A percentile compares a stretch with the other conserved stretches of the same genome.
phyloP scores from a whole-genome alignment of 352 stramenopile genomes.

The Phytophthora colocasiae region DNA sequence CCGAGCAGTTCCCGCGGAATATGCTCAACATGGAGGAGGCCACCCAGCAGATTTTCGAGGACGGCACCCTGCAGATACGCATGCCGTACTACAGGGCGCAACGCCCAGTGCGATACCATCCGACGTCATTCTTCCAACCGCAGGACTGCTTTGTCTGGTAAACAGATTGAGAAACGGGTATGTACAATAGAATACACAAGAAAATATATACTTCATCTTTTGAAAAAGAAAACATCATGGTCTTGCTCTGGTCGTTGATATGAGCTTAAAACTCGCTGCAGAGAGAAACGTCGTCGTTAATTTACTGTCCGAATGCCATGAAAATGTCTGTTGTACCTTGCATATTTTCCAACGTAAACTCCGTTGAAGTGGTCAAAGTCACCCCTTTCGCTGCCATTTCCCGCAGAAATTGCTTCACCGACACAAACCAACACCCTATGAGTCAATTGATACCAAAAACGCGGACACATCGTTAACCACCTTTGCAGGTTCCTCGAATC shows the following conservation, averaged over 20 bases:
- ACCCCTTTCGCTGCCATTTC: conserved; percentile 61
- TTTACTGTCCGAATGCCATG: not conserved
- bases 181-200: conserved; percentile 26
- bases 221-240: no score
- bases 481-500: conserved; percentile 60
- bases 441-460: not conserved
- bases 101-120: conserved; percentile 36
- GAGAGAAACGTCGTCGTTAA: not conserved
- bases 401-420: conserved; percentile 52
- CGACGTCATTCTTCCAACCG: conserved; percentile 46
- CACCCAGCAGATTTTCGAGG: conserved; percentile 52
- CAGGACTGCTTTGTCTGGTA: conserved; percentile 53
- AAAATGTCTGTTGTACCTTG: conserved; percentile 6
- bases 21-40: conserved; percentile 59
- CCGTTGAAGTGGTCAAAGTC: conserved; percentile 52
- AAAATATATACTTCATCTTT: no score
- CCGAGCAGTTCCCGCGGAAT: conserved; percentile 54
- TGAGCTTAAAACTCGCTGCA: not conserved
- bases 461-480: not conserved
- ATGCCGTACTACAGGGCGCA: conserved; percentile 59
- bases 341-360: conserved; percentile 31
- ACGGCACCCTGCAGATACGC: conserved; percentile 64
- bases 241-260: no score
- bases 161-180: not conserved
- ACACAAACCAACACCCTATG: not conserved